phyloP scores from a whole-genome alignment of 2,329 filamentous ascomycete genomes.

The Trichoderma sp. region DNA sequence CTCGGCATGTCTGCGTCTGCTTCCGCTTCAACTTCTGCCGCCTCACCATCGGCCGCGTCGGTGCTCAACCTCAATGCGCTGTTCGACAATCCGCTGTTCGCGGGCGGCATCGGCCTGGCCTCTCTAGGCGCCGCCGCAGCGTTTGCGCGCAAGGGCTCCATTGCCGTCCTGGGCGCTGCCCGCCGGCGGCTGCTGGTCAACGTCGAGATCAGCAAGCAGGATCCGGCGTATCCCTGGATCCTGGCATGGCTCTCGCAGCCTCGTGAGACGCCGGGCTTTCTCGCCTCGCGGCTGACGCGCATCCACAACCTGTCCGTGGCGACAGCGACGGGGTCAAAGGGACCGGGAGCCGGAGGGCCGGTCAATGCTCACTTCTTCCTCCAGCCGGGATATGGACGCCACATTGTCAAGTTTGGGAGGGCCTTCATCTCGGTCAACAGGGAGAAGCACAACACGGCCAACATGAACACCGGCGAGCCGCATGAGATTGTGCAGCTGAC shows the following conservation, averaged over 20 bases:
- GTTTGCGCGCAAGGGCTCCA: constrained; percentile 75
- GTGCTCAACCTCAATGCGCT: constrained; percentile 58
- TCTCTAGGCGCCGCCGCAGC: constrained; percentile 81
- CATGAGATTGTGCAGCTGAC: constrained; percentile 95
- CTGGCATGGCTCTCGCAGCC: constrained; percentile 91
- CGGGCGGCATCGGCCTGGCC: constrained; percentile 84
- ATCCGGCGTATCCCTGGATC: constrained; percentile 92
- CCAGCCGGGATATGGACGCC: constrained; percentile 86
- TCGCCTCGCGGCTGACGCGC: constrained; percentile 60
- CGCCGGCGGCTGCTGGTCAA: constrained; percentile 88
- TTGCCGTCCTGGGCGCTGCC: constrained; percentile 71
- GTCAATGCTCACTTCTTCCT: constrained; percentile 80
- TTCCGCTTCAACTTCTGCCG: constrained; percentile 30
- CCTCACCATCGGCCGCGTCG: constrained; percentile 38
- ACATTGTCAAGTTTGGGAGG: constrained; percentile 82
- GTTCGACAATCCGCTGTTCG: constrained; percentile 65
- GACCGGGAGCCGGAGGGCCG: constrained; percentile 62
- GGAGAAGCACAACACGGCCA: constrained; percentile 81
- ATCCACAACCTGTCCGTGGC: constrained; percentile 62
- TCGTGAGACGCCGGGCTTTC: constrained; percentile 64
- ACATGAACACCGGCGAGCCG: constrained; percentile 80
- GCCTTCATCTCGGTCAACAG: constrained; percentile 87
- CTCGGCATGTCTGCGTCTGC: constrained; percentile 37
- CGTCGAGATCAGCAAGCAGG: constrained; percentile 91
- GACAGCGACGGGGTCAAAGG: constrained; percentile 62